A percentile compares a stretch with the other conserved stretches of the same genome.
Evolutionary conservation across 176 grass and related monocot genomes (phyloP).

Genomic region (Echinochloa phyllopogon): DNA sequence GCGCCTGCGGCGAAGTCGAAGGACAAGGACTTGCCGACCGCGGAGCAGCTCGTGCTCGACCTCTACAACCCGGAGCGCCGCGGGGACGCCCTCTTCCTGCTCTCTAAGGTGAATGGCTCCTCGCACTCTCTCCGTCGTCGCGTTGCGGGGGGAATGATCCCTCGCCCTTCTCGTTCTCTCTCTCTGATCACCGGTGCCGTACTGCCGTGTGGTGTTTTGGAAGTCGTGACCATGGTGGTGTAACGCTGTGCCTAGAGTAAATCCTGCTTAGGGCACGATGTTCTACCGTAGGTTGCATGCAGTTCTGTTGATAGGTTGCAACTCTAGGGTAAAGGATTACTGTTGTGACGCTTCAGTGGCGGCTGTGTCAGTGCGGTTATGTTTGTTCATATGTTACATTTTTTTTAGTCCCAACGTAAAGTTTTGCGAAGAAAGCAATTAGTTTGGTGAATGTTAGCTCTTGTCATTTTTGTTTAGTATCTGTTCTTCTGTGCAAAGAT

Average conservation of each 20-base stretch:
- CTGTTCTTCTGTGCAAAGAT: neutral
- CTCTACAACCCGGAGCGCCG: slow-evolving; percentile 79
- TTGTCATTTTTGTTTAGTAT: neutral
- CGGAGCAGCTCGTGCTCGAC: slow-evolving; percentile 87
- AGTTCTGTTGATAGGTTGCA: neutral
- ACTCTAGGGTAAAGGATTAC: neutral
- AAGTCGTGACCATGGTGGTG: slow-evolving; percentile 5
- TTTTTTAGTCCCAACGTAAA: neutral
- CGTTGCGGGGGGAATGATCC: neutral
- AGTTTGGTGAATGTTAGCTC: neutral
- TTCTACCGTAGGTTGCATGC: neutral
- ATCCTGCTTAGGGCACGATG: slow-evolving; percentile 9
- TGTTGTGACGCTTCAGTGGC: neutral
- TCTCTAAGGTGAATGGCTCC: slow-evolving; percentile 65
- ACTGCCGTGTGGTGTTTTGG: neutral
- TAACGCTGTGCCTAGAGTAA: neutral
- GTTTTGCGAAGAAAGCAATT: neutral
- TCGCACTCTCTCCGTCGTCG: neutral
- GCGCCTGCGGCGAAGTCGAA: slow-evolving; percentile 39
- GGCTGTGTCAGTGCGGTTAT: neutral
- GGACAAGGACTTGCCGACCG: slow-evolving; percentile 68
- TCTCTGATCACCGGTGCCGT: neutral
- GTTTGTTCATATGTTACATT: slow-evolving; percentile 18
- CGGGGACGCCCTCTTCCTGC: slow-evolving; percentile 71
- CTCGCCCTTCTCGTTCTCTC: neutral